Conservation (phyloP, 345 rosid species). For the Pistacia integerrima region DNA sequence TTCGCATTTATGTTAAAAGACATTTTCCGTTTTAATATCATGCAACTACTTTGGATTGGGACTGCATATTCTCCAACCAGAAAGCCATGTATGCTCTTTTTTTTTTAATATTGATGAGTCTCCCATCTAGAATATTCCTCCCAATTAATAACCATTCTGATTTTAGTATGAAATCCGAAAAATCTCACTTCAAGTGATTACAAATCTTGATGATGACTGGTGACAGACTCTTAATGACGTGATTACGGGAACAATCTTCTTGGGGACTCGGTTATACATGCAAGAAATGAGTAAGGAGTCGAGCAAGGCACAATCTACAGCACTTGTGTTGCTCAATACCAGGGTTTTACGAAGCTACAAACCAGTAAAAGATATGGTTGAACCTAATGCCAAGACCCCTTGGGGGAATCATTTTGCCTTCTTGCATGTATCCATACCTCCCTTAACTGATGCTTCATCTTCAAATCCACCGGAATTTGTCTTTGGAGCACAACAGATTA, state of each 20-base stretch:
- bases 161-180: too few relatives aligned
- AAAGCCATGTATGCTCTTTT: too few relatives aligned
- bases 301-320: slow-evolving; percentile 12
- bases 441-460: neutral
- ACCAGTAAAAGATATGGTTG: slow-evolving; percentile 41
- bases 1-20: too few relatives aligned
- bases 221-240: slow-evolving; percentile 48
- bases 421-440: slow-evolving; percentile 38
- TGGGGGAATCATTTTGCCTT: slow-evolving; percentile 51
- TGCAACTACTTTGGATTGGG: too few relatives aligned
- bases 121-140: too few relatives aligned
- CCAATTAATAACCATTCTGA: too few relatives aligned
- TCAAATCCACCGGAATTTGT: slow-evolving; percentile 2
- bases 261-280: slow-evolving; percentile 42
- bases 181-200: too few relatives aligned
- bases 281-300: slow-evolving; percentile 14
- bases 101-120: too few relatives aligned
- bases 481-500: neutral
- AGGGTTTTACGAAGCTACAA: slow-evolving; percentile 33
- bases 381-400: slow-evolving; percentile 22
- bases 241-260: slow-evolving; percentile 32
- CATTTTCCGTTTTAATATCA: too few relatives aligned
- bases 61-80: too few relatives aligned
- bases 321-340: slow-evolving; percentile 42
- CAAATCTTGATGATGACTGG: neutral